phyloP scores from a whole-genome alignment of 352 stramenopile genomes.

The Phytophthora colocasiae region DNA sequence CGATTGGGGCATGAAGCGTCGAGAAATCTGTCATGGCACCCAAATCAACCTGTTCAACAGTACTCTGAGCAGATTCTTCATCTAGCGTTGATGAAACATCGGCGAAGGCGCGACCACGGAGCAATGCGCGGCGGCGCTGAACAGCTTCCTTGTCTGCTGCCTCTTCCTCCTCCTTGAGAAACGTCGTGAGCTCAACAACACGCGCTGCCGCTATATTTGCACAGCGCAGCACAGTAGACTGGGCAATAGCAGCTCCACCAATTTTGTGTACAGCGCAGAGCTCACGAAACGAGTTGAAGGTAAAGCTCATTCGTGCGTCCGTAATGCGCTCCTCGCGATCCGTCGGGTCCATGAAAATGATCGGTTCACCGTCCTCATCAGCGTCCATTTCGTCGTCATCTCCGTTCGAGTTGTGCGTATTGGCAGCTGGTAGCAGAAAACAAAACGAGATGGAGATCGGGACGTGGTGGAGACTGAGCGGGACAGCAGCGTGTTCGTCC shows the following conservation, averaged over 20 bases:
- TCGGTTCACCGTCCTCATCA: constrained; percentile 45
- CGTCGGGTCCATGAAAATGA: constrained; percentile 91
- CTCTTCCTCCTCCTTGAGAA: constrained; percentile 79
- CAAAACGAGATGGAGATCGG: constrained; percentile 96
- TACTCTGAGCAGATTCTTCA: constrained; percentile 33
- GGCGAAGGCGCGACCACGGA: constrained; percentile 76
- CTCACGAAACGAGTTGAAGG: constrained; percentile 93
- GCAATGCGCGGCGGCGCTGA: constrained; percentile 67
- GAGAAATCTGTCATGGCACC: constrained; percentile 86
- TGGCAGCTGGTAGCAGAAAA: constrained; percentile 59
- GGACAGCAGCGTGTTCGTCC: constrained; percentile 91
- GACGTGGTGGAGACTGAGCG: constrained; percentile 95
- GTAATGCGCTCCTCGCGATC: constrained; percentile 91
- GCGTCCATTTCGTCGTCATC: constrained; percentile 31
- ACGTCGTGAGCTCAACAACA: constrained; percentile 76
- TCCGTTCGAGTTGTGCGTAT: constrained; percentile 8
- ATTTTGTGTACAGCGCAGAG: constrained; percentile 92
- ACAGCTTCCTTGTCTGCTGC: constrained; percentile 76
- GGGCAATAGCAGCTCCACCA: constrained; percentile 76
- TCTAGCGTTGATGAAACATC: constrained; percentile 60
- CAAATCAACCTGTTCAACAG: constrained; percentile 66
- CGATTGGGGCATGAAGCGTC: constrained; percentile 79
- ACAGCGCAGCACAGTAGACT: constrained; percentile 73
- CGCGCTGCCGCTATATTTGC: constrained; percentile 82
- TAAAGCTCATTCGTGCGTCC: constrained; percentile 89